Evolutionary conservation across 2,329 filamentous ascomycete species (phyloP).

Genomic region (Diaporthe humulicola): DNA sequence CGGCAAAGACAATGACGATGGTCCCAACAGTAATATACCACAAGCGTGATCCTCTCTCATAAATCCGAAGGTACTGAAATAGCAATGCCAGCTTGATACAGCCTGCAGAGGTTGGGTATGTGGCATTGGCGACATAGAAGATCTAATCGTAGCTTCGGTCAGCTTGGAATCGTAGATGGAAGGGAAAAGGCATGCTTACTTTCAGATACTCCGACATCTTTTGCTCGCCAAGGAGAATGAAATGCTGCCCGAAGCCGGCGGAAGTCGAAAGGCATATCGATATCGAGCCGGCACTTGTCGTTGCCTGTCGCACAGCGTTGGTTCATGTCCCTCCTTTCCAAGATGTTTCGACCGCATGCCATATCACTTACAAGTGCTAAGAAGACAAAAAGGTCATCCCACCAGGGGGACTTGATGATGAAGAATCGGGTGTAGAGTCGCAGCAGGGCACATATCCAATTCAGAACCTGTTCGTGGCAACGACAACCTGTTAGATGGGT

Average conservation of each 20-base stretch:
- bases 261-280: slow-evolving; percentile 26
- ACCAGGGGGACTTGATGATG: slow-evolving; percentile 40
- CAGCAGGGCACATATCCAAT: slow-evolving; percentile 40
- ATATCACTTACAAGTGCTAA: slow-evolving; percentile 39
- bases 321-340: background rate
- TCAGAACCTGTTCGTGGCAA: slow-evolving; percentile 29
- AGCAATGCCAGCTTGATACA: slow-evolving; percentile 44
- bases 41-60: slow-evolving; percentile 37
- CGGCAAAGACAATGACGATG: slow-evolving; percentile 44
- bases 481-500: background rate
- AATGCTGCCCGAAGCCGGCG: slow-evolving; percentile 35
- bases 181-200: slow-evolving; percentile 10
- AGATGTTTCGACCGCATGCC: background rate
- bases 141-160: slow-evolving; percentile 3
- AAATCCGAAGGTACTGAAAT: slow-evolving; percentile 43
- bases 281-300: slow-evolving; percentile 25
- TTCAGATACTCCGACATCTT: slow-evolving; percentile 36
- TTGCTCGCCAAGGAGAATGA: background rate
- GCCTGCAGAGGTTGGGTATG: slow-evolving; percentile 41
- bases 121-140: slow-evolving; percentile 42
- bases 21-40: slow-evolving; percentile 42
- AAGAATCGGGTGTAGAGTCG: slow-evolving; percentile 43
- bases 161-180: background rate
- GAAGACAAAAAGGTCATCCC: slow-evolving; percentile 42
- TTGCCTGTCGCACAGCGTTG: background rate